Base-by-base conservation (phyloP, 352 stramenopile genomes). In the Pilasporangium apinafurcum region DNA sequence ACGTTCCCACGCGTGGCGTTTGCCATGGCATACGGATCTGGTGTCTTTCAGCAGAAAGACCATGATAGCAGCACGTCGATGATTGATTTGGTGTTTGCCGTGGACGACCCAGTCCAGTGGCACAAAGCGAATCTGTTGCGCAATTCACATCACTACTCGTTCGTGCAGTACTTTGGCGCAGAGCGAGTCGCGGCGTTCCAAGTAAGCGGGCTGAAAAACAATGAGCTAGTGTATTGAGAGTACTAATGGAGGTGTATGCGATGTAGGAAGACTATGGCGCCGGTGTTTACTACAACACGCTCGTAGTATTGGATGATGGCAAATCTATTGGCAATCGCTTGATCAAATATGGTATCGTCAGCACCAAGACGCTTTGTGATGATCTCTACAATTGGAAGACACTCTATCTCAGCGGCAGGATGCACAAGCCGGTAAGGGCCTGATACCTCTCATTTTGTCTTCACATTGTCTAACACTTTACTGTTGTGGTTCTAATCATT, bases 341-440 rank as follows among this genome's bases (percentile, higher is more conserved):
- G 37, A 83, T 96, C 51, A 96, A 96, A 64, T 96, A 96, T 54
- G 85, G 85, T 9, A 71, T 96, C 41, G 82, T 96, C 44, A 89
- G 77, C 51, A 73, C 67, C 32, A 67, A 92, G 42, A 76, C 78
- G 36, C 56, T 95, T 39, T 86, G 74, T 25, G 48, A 84, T 2
- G 85, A 96, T 32, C 65, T 96, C 0, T 42, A 56, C 5, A 61
- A 76, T 17, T 96, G 85, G 85, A 84, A 69, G 30, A 92, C 72
- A 48, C 70, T 96, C 2, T 96, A 96, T 48, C 60, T 92, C 4
- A 93, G 82, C 44, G 82, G 82, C 4, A 67, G 82, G 27, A 91
- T 93, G 79, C 82, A 93, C 44, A 93, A 90, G 48, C 85, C 76
- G 18, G 84, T 92, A 68, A 34, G 81, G 62, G 9, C 21, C 50